Base-by-base conservation (phyloP, 768 basidiomycete species). In the Trametopsis cervina region DNA sequence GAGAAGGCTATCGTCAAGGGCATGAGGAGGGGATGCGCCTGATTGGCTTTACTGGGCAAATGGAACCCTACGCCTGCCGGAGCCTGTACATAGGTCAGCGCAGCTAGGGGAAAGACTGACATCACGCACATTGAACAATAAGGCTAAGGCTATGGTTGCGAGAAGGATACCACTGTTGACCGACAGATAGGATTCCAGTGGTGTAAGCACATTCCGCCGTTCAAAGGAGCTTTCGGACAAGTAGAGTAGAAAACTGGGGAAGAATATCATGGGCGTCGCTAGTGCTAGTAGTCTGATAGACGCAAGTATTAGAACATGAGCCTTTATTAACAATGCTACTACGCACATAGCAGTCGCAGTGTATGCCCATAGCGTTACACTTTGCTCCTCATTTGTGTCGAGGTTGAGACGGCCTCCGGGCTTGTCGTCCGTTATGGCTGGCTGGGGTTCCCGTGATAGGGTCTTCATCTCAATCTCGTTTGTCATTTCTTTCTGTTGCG, bases 241-340 rank as follows among this genome's bases (percentile, higher is more conserved):
- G 62, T 89, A 87, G 43, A 88, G 73, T 25, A 89, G 67, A 42
- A 89, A 60, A 23, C 78, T 74, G 46, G 88, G 86, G 51, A 73
- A 83, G 25, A 77, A 57, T 3, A 75, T 58, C 46, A 68, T 50
- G 11, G 60, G 55, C 24, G 53, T 42, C 25, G 66, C 57, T 29
- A 60, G 53, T 4, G 53, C 20, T 7, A 53, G 22, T 17, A 65
- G 47, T 21, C 64, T 66, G 35, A 9, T 24, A 29, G 2, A 10
- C 17, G 9, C 10, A 33, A 43, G 11, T 15, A 46, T 13, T 24
- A 24, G 23, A 17, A 27, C 10, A 33, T 15, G 18, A 44, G 13
- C 2, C 38, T 29, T 13, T 24, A 40, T 24, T 20, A 23, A 6
- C 25, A 27, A 29, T 12, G 3, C 39, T 46, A 25, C 40, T 33